Evolutionary conservation across 306 rosid genomes (phyloP), one percentile per base, ranked within the genome.

Genomic region (Begonia masoniana): DNA sequence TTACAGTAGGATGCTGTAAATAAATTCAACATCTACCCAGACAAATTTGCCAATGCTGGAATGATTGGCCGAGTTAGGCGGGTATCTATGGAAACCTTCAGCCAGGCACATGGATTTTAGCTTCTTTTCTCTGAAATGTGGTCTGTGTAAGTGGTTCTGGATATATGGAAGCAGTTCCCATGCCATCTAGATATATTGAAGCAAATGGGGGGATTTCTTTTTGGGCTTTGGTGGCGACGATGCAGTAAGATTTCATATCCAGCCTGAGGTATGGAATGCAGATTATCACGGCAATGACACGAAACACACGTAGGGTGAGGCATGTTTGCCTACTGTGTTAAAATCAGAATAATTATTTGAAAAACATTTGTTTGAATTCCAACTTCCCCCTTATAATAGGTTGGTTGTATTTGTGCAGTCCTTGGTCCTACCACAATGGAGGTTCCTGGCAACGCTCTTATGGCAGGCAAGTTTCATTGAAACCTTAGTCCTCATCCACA

Each of bases 71-170:
- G 10, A 72, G 56, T 59, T 62, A 70, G 94, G 94, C 52, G 94
- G 96, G 24, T 83, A 87, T 69, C 74, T 87, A 76, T 55, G 96
- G 96, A 63, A 87, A 87, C 76, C 63, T 87, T 72, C 89, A 83
- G 62, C 96, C 96, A 13, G 96, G 61, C 94, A 83, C 72, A 87
- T 87, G 96, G 96, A 87, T 78, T 87, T 87, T 65, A 75, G 94
- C 15, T 87, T 83, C 60, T 87, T 87, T 70, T 80, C 96, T 10
- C 77, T 87, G 96, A 68, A 87, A 83, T 83, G 68, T 83, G 89
- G 94, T 83, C 96, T 41, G 58, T 87, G 79, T 51, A 11, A 78
- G 79, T 65, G 63, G 84, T n/a, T 66, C 62, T 87, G 59, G 75
- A 89, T 58, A 83, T 1, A 42, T 47, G 60, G 77, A 77, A 87